Evolutionary conservation across 176 grass and related monocot genomes (phyloP), one percentile per base, ranked within the genome.

Genomic region (Puya raimondii): DNA sequence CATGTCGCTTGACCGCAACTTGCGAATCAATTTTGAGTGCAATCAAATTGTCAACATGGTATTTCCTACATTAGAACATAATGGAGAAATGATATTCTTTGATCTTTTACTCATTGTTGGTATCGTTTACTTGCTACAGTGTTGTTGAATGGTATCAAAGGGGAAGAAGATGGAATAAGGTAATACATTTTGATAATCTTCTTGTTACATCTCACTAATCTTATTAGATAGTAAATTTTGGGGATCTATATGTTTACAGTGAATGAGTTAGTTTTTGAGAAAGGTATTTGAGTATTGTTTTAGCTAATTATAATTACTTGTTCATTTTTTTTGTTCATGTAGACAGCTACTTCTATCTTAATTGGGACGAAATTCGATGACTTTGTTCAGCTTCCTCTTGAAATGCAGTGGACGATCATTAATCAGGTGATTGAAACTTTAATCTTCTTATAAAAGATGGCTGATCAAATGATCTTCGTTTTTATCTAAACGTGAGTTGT

Each of bases 91-190:
- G 33, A 42, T 7, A 42, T 5, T 42, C 33, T 42, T 57, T 57
- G n/a, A 57, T 57, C 53, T 57, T 16, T 59, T 78, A 23, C 27
- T 80, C 51, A 63, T 70, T 65, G 10, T 69, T 65, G 11, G 20
- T 9, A 91, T 99, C 4, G 3, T 66, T 72, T 78, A 0, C 49
- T 72, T 77, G 26, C 1, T 72, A 71, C 90, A 99, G 95, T 69
- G 59, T 87, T 48, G 65, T 88, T 81, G 78, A 74, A 64, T 99
- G 95, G 95, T 94, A 99, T 57, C 66, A 80, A 67, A 90, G 82
- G 73, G 90, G 90, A n/a, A 90, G 83, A 69, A 94, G 82, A 82
- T 99, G 95, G 90, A 99, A 94, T 77, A 91, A 99, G 95, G 95
- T 99, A 74, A n/a, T 42, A 69, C 51, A 64, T 14, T 25, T 49